Evolutionary conservation across 192 early-diverging fungal species (phyloP).

Genomic region (Coemansia guatemalensis): DNA sequence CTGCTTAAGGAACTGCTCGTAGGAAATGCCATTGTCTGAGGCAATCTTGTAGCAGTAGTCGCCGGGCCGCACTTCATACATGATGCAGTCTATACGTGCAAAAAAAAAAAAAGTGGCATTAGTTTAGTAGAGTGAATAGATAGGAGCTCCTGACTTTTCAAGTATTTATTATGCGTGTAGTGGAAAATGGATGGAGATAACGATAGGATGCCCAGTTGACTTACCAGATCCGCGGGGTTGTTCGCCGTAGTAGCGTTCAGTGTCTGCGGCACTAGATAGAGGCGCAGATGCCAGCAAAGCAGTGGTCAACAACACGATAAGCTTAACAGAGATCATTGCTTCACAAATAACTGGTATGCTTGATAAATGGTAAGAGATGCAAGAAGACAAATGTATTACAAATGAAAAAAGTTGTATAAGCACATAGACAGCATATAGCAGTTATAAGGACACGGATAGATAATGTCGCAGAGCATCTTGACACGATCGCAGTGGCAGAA

Average conservation of each 20-base stretch:
- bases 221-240: not conserved
- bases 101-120: not conserved
- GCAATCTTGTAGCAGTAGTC: conserved; percentile 55
- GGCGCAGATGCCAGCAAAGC: not conserved
- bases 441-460: not conserved
- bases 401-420: not conserved
- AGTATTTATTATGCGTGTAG: no score
- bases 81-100: conserved; percentile 22
- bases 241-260: not conserved
- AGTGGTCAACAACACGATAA: not conserved
- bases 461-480: not conserved
- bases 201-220: not conserved
- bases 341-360: not conserved
- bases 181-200: not conserved
- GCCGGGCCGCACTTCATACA: conserved; percentile 44
- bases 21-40: conserved; percentile 28
- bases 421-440: not conserved
- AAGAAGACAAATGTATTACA: not conserved
- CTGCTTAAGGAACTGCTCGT: conserved; percentile 34
- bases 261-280: not conserved
- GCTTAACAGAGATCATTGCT: not conserved
- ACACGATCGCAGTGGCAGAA: not conserved
- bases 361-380: not conserved
- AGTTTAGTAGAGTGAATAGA: not conserved
- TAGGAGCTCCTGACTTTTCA: not conserved